Evolutionary conservation across 768 basidiomycete genomes (phyloP).

Genomic region (Dacryopinax primogenitus): DNA sequence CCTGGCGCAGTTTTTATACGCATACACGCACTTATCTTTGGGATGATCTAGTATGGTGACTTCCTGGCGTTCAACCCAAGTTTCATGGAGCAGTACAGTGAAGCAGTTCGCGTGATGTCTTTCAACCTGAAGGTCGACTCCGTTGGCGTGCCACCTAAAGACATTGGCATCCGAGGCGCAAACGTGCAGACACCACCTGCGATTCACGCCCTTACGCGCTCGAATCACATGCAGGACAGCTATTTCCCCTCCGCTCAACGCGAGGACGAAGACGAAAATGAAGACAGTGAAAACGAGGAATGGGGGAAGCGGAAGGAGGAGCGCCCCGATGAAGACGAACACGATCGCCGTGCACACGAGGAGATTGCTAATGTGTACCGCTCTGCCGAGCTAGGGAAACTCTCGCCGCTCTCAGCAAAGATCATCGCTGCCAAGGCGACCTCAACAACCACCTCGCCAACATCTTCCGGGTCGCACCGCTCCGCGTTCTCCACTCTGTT

Average conservation of each 20-base stretch:
- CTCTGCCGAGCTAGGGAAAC: not conserved
- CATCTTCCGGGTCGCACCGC: conserved; percentile 19
- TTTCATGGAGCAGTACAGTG: conserved; percentile 36
- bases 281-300: not conserved
- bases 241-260: not conserved
- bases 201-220: not conserved
- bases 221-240: not conserved
- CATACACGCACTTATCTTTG: not conserved
- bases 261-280: not conserved
- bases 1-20: not conserved
- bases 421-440: not conserved
- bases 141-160: not conserved
- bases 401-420: not conserved
- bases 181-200: not conserved
- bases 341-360: not conserved
- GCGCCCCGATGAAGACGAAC: too few species aligned
- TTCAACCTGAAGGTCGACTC: conserved; percentile 30
- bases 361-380: not conserved
- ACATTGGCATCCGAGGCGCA: not conserved
- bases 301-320: not conserved
- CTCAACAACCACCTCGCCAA: not conserved
- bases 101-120: conserved; percentile 52
- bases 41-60: not conserved
- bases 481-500: not conserved
- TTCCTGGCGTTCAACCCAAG: not conserved